Base-by-base conservation (phyloP, 108 stramenopile genomes). In the Nitzschia putrida region DNA sequence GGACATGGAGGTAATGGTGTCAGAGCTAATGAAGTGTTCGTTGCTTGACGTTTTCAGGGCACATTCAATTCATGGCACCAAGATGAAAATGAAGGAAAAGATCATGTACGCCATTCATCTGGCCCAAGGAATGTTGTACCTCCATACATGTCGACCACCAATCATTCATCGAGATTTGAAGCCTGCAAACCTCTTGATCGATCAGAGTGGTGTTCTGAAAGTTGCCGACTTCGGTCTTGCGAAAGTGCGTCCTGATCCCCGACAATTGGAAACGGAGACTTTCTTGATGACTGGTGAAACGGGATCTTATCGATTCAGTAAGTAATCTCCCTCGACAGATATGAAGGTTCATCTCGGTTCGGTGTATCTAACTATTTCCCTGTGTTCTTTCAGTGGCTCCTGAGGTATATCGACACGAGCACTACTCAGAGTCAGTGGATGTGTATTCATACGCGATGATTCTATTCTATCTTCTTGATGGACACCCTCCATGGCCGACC, bases 201-300 rank as follows among this genome's bases (percentile, higher is more conserved):
- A 97, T 68, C 85, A 82, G 49, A 78, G 77, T 21, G 96, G 95
- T 18, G 82, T 91, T 18, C 69, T 98, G 39, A 97, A 97, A 72
- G 96, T 99, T 59, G 77, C 93, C 4, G 98, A 99, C 79, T 98
- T 99, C 83, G 97, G 97, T 16, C 91, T 99, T 8, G 87, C 93
- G 16, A 96, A 93, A 67, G 79, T 91, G 26, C 84, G 91, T 52
- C 88, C 91, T 0, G 88, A 91, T 51, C 88, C 88, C 23, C 78
- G 76, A 53, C 61, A 78, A 24, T 68, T 39, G 24, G 88, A 90
- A 73, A 66, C 67, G 18, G 86, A 90, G 21, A 68, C 71, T n/a
- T 92, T 82, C 52, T 60, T 71, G 68, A 91, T 95, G 88, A 95
- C 93, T 9, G 93, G 93, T 10, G 90, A 91, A 72, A 92, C 91